A percentile compares a stretch with the other conserved stretches of the same genome.
phyloP scores from a whole-genome alignment of 495 filamentous ascomycete species.

The Daldinia grandis region DNA sequence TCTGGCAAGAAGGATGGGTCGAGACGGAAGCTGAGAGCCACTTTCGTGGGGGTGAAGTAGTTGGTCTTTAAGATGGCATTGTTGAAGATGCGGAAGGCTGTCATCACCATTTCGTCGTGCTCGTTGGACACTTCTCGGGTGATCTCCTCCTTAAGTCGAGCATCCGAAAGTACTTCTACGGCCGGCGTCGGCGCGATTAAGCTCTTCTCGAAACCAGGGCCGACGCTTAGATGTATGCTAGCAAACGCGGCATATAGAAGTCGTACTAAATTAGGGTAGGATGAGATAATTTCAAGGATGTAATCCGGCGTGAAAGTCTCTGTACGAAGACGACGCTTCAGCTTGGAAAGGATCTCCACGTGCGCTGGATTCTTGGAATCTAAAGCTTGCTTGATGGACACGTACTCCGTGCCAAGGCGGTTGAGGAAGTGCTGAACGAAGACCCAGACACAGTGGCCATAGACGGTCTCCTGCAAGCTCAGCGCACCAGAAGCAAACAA shows the following conservation, averaged over 20 bases:
- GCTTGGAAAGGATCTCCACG: constrained; percentile 89
- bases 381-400: constrained; percentile 80
- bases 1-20: constrained; percentile 88
- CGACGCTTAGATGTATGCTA: constrained; percentile 87
- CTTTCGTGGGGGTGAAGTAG: constrained; percentile 99
- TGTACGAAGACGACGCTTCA: constrained; percentile 92
- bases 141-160: constrained; percentile 81
- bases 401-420: constrained; percentile 90
- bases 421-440: constrained; percentile 98
- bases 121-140: constrained; percentile 85
- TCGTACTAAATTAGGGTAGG: constrained; percentile 87
- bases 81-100: constrained; percentile 95
- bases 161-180: constrained; percentile 82
- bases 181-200: constrained; percentile 71
- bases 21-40: constrained; percentile 94
- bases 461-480: constrained; percentile 95
- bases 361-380: constrained; percentile 78
- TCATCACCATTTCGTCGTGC: constrained; percentile 98
- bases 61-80: constrained; percentile 92
- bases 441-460: constrained; percentile 96
- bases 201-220: constrained; percentile 73
- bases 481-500: constrained; percentile 89
- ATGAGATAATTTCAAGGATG: constrained; percentile 94
- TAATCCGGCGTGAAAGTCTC: constrained; percentile 99
- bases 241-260: constrained; percentile 92